These are phyloP conservation scores for Malus sylvestris DNA, from an alignment of 306 rosid genomes.

Conservation along the genomic window DNA sequence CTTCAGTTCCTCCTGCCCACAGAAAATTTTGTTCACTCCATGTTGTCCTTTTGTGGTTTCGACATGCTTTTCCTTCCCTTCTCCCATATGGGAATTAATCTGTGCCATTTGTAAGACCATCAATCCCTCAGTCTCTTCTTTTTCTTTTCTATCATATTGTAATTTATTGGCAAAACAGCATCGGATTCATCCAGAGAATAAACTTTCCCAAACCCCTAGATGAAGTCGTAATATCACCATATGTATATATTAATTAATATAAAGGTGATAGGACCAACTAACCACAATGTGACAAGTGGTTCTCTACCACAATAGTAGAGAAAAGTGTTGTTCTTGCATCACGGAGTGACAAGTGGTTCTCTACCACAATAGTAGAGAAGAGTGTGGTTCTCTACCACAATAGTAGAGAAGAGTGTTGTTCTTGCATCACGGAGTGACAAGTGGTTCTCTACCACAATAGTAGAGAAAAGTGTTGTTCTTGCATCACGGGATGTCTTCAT, in stretches of 20 bases:
- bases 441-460: background rate
- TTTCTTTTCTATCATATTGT: background rate
- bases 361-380: no score
- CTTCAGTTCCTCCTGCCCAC: background rate
- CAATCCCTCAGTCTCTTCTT: background rate
- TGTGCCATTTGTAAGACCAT: background rate
- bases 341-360: no score
- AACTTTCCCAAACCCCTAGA: background rate
- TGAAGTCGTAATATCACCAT: background rate
- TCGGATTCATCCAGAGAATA: constrained; percentile 1
- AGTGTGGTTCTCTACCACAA: no score
- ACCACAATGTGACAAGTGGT: no score
- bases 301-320: no score
- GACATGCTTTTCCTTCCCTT: background rate
- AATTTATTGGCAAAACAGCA: background rate
- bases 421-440: no score
- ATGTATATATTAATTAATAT: no score
- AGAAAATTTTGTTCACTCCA: background rate
- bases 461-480: no score
- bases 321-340: no score
- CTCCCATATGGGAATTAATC: background rate
- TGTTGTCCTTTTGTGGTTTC: background rate
- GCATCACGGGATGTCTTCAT: no score
- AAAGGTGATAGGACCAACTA: background rate
- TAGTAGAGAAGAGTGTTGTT: no score